Conservation (phyloP, 192 early-diverging fungal genomes). For the Piromyces finnis region DNA sequence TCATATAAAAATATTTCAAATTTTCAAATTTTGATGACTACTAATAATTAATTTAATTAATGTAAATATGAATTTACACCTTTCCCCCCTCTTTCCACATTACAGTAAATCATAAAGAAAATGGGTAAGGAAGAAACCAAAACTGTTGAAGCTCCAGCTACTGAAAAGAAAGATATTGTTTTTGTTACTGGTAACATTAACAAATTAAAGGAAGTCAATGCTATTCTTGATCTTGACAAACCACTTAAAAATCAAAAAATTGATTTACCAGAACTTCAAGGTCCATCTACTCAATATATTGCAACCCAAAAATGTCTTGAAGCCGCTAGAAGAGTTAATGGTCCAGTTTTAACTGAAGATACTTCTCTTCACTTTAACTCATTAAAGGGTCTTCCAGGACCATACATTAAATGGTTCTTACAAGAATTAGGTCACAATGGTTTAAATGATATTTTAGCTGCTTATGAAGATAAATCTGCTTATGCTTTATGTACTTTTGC, state of each 20-base stretch:
- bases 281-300: conserved; percentile 48
- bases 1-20: too few species aligned
- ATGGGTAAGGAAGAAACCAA: neutral
- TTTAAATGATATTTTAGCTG: conserved; percentile 61
- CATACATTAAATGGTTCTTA: conserved; percentile 95
- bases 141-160: neutral
- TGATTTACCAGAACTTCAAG: conserved; percentile 66
- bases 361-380: conserved; percentile 88
- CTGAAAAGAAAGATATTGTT: conserved; percentile 12
- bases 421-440: conserved; percentile 60
- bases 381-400: conserved; percentile 79
- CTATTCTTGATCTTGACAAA: conserved; percentile 36
- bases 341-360: conserved; percentile 81
- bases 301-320: conserved; percentile 58
- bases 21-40: too few species aligned
- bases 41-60: too few species aligned
- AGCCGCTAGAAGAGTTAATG: conserved; percentile 48
- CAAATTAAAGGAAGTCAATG: conserved; percentile 78
- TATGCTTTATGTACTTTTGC: conserved; percentile 86
- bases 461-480: conserved; percentile 77
- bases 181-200: conserved; percentile 96
- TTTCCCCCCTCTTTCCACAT: too few species aligned
- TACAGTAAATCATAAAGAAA: neutral
- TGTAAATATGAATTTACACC: too few species aligned
- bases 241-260: conserved; percentile 18